Base-by-base conservation (phyloP, 2,329 filamentous ascomycete species). In the Penicillium sp. region DNA sequence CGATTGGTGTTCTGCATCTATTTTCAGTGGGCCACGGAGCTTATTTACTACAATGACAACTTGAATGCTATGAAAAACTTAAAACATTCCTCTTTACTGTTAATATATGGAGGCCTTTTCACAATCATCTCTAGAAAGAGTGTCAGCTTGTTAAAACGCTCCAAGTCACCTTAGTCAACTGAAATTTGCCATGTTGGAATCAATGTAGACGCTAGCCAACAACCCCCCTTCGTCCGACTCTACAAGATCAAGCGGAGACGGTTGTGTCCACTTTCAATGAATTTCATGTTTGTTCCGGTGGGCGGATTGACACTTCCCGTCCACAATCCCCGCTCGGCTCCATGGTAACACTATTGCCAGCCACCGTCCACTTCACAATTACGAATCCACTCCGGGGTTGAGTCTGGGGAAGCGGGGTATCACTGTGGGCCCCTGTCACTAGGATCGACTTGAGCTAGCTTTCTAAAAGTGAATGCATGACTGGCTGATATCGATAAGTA, bases 331-430 rank as follows among this genome's bases (percentile, higher is more conserved):
- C 43, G 24, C 43, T 46, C 43, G 43, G 43, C 43, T 15, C 20
- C 20, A 18, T 36, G 12, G 12, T 13, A 36, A 17, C 30, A 17
- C 6, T 17, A 7, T 26, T 17, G 7, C 12, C 12, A 36, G 20
- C 43, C 43, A 46, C 21, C 20, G 18, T 26, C 43, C 42, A 34
- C 17, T 32, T 26, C 33, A 15, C 7, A 20, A 32, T 27, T 48
- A 33, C 34, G 34, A 41, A 41, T 29, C 13, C 32, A 46, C 18
- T 29, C 44, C 34, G 10, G 15, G n/a, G 13, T 23, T 7, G 1
- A 42, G 8, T 29, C 41, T 17, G 50, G 50, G 50, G 50, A 48
- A 48, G 30, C 50, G 50, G 66, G 59, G 47, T 41, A n/a, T 33
- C 9, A 26, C 26, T 51, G 34, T 50, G n/a, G 36, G 18, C 17